Evolutionary conservation across 1,284 basidiomycete genomes (phyloP), one percentile per base, ranked within the genome.

Genomic region (Schizophyllum amplum): DNA sequence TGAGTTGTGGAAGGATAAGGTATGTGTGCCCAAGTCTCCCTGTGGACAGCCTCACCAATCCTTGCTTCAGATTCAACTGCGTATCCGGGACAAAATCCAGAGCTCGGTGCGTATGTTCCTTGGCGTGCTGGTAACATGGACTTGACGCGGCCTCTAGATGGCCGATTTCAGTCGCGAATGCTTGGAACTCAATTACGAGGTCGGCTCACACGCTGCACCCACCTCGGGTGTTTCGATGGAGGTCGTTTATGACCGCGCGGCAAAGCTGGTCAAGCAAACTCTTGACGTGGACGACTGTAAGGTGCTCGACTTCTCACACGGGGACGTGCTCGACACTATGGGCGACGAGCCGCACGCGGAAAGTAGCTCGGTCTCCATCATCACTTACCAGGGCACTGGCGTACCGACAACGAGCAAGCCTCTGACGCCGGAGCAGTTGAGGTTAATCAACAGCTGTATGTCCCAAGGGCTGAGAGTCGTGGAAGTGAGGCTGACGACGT

Each of bases 111-210:
- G 4, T 24, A 25, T 33, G n/a, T 23, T 58, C 24, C 52, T 50
- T 51, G 53, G n/a, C 49, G 22, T 50, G 23, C 13, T 46, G 24
- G 4, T 42, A 55, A 22, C 15, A 54, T 46, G 60, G 22, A 27
- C 54, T 22, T 47, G 60, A 52, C 11, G 9, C 20, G 47, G 25
- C 56, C 4, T 54, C 15, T 61, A 90, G 79, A 97, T 97, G 91
- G 94, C 97, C 69, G 83, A 91, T 63, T 98, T 98, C 67, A 95
- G 92, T 53, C 84, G 94, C 52, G 93, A 98, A 71, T 96, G 94
- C 65, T 79, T 98, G 47, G 94, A 97, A 69, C 90, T 95, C 64
- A 93, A 97, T 67, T 84, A 79, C 56, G 80, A 86, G 58, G 70
- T 73, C 33, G 20, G 53, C 55, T 7, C 51, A 33, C 26, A 51